Evolutionary conservation across 2,329 filamentous ascomycete genomes (phyloP), one percentile per base, ranked within the genome.

Genomic region (Botrytis medusae): DNA sequence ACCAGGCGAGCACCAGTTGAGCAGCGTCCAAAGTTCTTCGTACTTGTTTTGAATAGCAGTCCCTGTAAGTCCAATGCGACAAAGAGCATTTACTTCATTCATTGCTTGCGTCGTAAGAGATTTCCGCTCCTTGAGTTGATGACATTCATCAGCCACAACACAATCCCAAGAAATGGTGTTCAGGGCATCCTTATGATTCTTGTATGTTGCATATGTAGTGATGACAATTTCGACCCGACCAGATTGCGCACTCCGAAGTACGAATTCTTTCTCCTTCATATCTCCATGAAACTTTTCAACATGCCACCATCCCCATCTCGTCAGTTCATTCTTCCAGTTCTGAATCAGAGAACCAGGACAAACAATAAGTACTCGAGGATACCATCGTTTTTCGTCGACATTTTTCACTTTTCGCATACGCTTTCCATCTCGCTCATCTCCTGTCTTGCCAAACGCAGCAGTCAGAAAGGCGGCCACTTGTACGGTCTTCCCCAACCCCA

Each of bases 11-110:
- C 94, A 95, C 96, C 96, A 99, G 81, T 99, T 97, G 4, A 99
- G 85, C 0, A 99, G 85, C 0, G 94, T 97, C 95, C 95, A 99
- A 0, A 99, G 87, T 81, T 99, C 96, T 80, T 98, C 94, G 81
- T 99, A 99, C 77, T 93, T 96, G 82, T 99, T 99, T 81, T 99
- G 96, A 62, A 99, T 98, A 0, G 95, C 95, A 0, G 96, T 99
- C 2, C 96, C 96, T 0, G 95, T 98, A 14, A 99, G 86, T 0
- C 96, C 96, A 74, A 99, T 95, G 48, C 96, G 89, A 80, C 96
- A 98, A 3, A 98, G 87, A 0, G 95, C 90, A 78, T 99, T 99
- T 77, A 98, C 86, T 75, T 95, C 89, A 78, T 94, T 93, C 92
- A 99, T 95, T 0, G 94, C 91, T 79, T 92, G 89, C 0, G 95